Evolutionary conservation across 116 monocot species (phyloP), one percentile per base, ranked within the genome.

Genomic region (Posidonia oceanica): DNA sequence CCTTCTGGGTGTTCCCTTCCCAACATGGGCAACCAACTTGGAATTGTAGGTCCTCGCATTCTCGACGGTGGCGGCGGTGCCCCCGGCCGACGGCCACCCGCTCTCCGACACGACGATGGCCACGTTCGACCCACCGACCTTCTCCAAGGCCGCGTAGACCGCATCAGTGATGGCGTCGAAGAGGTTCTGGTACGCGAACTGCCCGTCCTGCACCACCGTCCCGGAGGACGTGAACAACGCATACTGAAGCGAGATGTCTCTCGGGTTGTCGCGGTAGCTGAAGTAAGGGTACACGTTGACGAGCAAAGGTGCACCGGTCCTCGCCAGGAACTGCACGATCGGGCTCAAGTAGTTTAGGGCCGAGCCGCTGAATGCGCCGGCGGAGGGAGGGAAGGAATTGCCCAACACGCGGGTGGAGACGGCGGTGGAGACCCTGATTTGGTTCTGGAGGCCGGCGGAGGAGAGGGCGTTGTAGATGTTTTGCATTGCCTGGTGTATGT

Each of bases 401-500:
- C 44, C 60, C 10, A 71, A 48, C 7, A 81, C 78, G 7, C 61
- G 14, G 17, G 71, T 85, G 18, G 73, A 40, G 29, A 85, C 83
- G 10, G 82, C 75, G 1, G 91, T 91, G 10, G 83, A 76, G 36
- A 85, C 87, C 29, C n/a, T n/a, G n/a, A n/a, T n/a, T n/a, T n/a
- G n/a, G n/a, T n/a, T n/a, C n/a, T n/a, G n/a, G n/a, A n/a, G n/a
- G n/a, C 71, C 71, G 14, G 80, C 84, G 6, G 18, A 17, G 2
- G 39, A 14, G 42, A 91, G 23, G 0, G 85, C 85, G 22, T 61
- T 41, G 61, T 83, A 63, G 41, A 91, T n/a, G 70, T 91, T 87
- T 58, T 67, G 75, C 85, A 91, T 87, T 8, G 91, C 91, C 21
- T 77, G 85, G 37, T 85, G 79, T 4, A 87, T 80, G 38, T 56